A percentile compares a stretch with the other conserved stretches of the same genome.
Conservation (phyloP, 2,329 filamentous ascomycete species). For the Aspergillus ruber region DNA sequence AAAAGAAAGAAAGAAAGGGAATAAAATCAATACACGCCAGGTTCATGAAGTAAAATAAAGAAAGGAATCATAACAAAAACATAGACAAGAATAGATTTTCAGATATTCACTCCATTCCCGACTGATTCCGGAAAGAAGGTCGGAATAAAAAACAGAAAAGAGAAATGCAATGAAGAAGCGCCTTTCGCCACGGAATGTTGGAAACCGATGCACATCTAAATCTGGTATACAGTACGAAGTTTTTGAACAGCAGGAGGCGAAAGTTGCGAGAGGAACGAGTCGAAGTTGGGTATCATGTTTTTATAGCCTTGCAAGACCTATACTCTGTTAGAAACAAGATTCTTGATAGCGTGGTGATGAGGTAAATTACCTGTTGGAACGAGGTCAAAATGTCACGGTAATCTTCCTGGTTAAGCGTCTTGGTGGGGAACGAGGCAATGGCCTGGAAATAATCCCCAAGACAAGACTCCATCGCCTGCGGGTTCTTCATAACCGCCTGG, state of each 20-base stretch:
- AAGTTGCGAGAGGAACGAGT: conserved; percentile 40
- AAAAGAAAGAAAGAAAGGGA: not conserved
- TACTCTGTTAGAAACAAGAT: too few species aligned
- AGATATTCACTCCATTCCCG: too few species aligned
- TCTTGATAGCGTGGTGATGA: too few species aligned
- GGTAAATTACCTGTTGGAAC: conserved; percentile 64
- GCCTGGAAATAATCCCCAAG: conserved; percentile 74
- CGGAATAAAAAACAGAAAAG: not conserved
- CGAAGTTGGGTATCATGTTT: conserved; percentile 43
- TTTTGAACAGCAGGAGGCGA: conserved; percentile 34
- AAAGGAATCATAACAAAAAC: not conserved
- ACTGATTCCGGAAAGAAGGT: not conserved
- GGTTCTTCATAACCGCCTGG: conserved; percentile 75
- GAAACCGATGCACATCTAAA: conserved; percentile 23
- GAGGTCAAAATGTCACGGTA: conserved; percentile 57
- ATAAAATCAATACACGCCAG: conserved; percentile 8
- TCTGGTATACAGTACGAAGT: conserved; percentile 37
- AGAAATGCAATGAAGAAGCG: conserved; percentile 1
- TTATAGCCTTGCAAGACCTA: conserved; percentile 43
- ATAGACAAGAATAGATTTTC: not conserved
- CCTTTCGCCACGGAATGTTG: conserved; percentile 1
- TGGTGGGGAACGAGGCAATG: conserved; percentile 64
- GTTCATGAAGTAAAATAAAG: not conserved
- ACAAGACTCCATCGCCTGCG: conserved; percentile 82
- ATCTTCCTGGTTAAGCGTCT: conserved; percentile 59